Percentiles rank a stretch among this genome's conserved stretches.
These are phyloP conservation scores for Cantharellus anzutake DNA, from an alignment of 768 basidiomycete species.

Conservation along the genomic window DNA sequence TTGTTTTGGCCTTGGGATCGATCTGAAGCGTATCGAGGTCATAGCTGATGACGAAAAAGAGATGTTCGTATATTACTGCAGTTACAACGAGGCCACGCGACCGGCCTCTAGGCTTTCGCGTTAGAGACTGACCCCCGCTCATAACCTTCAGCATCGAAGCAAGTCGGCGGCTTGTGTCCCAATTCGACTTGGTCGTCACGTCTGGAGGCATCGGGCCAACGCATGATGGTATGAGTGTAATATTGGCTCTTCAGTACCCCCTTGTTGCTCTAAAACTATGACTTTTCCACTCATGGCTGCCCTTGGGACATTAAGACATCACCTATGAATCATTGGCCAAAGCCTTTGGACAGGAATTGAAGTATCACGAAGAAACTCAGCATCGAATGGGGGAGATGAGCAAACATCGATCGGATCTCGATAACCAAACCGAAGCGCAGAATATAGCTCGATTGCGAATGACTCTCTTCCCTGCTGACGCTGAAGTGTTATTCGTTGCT, in stretches of 20 bases:
- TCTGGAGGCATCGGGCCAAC: constrained; percentile 86
- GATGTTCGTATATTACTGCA: constrained; percentile 59
- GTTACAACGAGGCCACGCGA: not conserved
- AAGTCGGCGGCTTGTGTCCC: constrained; percentile 54
- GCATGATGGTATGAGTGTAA: constrained; percentile 45
- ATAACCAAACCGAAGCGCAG: constrained; percentile 55
- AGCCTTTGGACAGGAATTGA: constrained; percentile 52
- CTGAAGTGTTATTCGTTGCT: constrained; percentile 64
- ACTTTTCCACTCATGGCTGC: not conserved
- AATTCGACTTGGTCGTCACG: constrained; percentile 81
- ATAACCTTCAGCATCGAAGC: constrained; percentile 50
- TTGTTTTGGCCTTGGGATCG: constrained; percentile 8
- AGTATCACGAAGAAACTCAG: constrained; percentile 61
- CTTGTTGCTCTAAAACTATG: not conserved
- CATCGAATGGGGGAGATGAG: constrained; percentile 45
- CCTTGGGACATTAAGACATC: constrained; percentile 35
- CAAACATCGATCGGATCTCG: constrained; percentile 35
- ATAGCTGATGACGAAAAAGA: constrained; percentile 80
- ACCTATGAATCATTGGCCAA: constrained; percentile 77
- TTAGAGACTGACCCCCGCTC: not conserved
- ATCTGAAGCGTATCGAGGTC: constrained; percentile 62
- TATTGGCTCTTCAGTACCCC: not conserved
- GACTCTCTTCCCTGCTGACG: constrained; percentile 69
- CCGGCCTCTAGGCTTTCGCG: not conserved
- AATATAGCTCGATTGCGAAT: constrained; percentile 61